A percentile compares a stretch with the other conserved stretches of the same genome.
Evolutionary conservation across 768 basidiomycete genomes (phyloP).

Genomic region (Calocybe gangraenosa): DNA sequence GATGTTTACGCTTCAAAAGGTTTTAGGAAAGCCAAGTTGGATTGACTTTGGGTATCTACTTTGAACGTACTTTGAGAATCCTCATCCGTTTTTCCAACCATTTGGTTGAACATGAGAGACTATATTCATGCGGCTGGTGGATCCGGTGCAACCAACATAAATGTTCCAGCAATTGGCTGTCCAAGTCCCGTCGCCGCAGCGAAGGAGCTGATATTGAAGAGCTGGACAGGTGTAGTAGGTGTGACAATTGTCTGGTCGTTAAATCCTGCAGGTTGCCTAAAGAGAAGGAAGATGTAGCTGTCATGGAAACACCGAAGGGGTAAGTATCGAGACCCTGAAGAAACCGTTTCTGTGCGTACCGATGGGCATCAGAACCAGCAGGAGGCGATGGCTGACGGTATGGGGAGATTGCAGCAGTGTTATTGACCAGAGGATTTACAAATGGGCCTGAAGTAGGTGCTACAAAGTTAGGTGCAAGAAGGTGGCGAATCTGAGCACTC

Average conservation of each 20-base stretch:
- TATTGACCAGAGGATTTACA: constrained; percentile 24
- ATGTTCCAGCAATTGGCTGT: constrained; percentile 30
- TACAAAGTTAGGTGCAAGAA: constrained; percentile 39
- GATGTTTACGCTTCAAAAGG: constrained; percentile 40
- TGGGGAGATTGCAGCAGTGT: constrained; percentile 35
- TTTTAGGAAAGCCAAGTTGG: constrained; percentile 54
- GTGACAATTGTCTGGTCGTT: constrained; percentile 24
- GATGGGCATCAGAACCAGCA: constrained; percentile 37
- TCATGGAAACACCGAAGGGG: neutral
- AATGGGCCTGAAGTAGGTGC: neutral
- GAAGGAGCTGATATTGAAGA: constrained; percentile 31
- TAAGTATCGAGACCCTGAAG: neutral
- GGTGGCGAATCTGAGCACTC: constrained; percentile 42
- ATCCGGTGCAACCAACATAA: constrained; percentile 29
- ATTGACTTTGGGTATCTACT: constrained; percentile 48
- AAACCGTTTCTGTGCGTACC: constrained; percentile 22
- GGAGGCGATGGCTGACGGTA: constrained; percentile 40
- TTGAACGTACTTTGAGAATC: constrained; percentile 16
- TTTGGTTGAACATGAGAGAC: too few relatives aligned
- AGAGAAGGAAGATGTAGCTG: constrained; percentile 41
- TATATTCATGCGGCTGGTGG: neutral
- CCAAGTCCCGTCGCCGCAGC: constrained; percentile 27
- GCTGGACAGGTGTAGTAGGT: constrained; percentile 17
- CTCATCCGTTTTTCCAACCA: too few relatives aligned
- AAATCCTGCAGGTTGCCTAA: constrained; percentile 28